Evolutionary conservation across 202 grass and related monocot genomes (phyloP), one percentile per base, ranked within the genome.

Genomic region (Carex sylvatica): DNA sequence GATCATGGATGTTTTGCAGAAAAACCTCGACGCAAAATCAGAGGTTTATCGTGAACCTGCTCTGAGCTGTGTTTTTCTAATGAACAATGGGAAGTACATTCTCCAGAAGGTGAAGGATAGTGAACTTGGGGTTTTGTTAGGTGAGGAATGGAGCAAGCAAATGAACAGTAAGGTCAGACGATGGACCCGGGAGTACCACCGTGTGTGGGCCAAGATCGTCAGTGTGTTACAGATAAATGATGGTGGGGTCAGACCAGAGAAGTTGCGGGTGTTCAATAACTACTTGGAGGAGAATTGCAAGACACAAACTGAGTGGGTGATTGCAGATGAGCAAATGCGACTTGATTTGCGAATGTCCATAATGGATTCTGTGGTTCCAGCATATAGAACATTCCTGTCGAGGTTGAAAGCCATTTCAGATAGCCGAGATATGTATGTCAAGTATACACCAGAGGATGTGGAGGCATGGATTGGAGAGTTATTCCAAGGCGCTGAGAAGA

Each of bases 1-100:
- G 95, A 98, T 98, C 84, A 98, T 98, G 95, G 95, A 98, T 74
- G 95, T 98, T 66, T 88, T 98, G 71, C 91, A 95, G 60, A 91
- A 90, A 70, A 98, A 98, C 72, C 49, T 98, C 46, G 95, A 98
- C 67, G 84, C 83, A 22, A 98, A 98, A 49, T 95, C 95, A 7
- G 94, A 95, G 87, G 85, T 93, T 76, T 95, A 98, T 24, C 87
- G 80, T 40, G 91, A 98, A 59, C 87, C 86, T 0, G 83, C 95
- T 18, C 89, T 98, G 67, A 87, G 92, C 69, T 93, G 81, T 84
- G 88, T 98, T 74, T 98, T 98, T 80, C 78, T 98, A 20, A 91
- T 98, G 87, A 98, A 98, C 67, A 98, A 98, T 14, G 88, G 89
- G 19, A 89, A 88, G 46, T 97, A 97, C 84, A 93, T 97, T 51